phyloP scores from a whole-genome alignment of 2,329 filamentous ascomycete genomes.

The Zymoseptoria ardabiliae region DNA sequence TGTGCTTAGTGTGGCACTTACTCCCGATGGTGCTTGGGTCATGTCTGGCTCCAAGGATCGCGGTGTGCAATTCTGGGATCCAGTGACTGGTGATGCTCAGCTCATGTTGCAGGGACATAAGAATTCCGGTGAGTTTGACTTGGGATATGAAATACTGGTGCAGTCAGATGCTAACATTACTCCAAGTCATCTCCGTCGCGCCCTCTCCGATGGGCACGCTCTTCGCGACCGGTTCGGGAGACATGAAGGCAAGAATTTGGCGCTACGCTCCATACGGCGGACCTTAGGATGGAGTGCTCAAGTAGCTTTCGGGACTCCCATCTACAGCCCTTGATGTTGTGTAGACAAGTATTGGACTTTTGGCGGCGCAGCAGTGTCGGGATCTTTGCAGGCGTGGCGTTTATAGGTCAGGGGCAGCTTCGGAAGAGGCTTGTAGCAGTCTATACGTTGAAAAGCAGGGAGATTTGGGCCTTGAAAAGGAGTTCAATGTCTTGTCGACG shows the following conservation, averaged over 20 bases:
- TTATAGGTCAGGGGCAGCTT: neutral
- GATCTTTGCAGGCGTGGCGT: neutral
- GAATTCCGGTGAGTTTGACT: constrained; percentile 61
- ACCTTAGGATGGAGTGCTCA: neutral
- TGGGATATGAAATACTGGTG: constrained; percentile 8
- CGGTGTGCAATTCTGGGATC: constrained; percentile 98
- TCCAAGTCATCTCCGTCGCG: constrained; percentile 82
- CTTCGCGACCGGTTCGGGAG: constrained; percentile 93
- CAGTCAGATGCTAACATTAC: constrained; percentile 1
- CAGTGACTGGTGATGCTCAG: constrained; percentile 83
- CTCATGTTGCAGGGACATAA: constrained; percentile 99
- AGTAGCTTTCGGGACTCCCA: neutral
- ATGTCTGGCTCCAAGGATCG: constrained; percentile 96
- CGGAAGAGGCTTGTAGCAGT: neutral
- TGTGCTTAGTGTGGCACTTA: constrained; percentile 89
- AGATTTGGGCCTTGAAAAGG: neutral
- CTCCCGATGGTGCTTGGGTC: constrained; percentile 90
- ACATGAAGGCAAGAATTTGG: constrained; percentile 98
- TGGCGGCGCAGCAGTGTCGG: neutral
- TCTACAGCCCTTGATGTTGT: neutral
- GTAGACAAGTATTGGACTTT: neutral
- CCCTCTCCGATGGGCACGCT: constrained; percentile 80
- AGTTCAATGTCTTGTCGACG: neutral
- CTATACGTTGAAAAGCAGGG: neutral
- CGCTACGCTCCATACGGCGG: constrained; percentile 49